These are phyloP conservation scores for Dactylellina sp. DNA, from an alignment of 2,329 filamentous ascomycete genomes.

Conservation along the genomic window DNA sequence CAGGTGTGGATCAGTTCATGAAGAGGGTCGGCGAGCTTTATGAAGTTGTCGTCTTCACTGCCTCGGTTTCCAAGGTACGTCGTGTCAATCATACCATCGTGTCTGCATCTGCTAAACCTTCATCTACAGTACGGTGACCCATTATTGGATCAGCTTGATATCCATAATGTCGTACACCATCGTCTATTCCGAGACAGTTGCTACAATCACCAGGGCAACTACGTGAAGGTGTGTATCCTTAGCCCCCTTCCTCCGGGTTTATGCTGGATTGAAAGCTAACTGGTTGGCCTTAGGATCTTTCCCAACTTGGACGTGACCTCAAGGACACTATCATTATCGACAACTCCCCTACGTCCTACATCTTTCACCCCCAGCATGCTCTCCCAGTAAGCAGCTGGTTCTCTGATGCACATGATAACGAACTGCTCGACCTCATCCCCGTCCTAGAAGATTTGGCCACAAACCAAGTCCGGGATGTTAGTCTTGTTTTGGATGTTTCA, in stretches of 20 bases:
- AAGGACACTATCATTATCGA: constrained; percentile 99
- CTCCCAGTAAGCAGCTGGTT: constrained; percentile 99
- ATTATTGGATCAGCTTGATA: constrained; percentile 93
- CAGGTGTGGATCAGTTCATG: constrained; percentile 99
- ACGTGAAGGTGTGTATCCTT: constrained; percentile 77
- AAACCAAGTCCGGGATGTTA: constrained; percentile 90
- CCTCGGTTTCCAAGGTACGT: constrained; percentile 92
- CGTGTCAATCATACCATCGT: constrained; percentile 24
- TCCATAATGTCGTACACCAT: constrained; percentile 96
- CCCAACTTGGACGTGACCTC: constrained; percentile 93
- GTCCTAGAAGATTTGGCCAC: constrained; percentile 96
- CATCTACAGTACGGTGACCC: constrained; percentile 86
- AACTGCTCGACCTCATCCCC: constrained; percentile 94
- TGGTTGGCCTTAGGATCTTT: constrained; percentile 75
- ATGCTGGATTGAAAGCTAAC: background rate
- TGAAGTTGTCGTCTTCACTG: constrained; percentile 98
- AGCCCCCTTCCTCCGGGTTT: constrained; percentile 22
- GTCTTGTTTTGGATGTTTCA: constrained; percentile 91
- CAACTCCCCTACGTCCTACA: constrained; percentile 98
- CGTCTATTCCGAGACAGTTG: constrained; percentile 97
- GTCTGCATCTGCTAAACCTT: constrained; percentile 46
- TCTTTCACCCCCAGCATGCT: constrained; percentile 98
- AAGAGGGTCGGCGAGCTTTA: constrained; percentile 97
- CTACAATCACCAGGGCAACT: constrained; percentile 99
- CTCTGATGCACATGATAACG: constrained; percentile 98